Percentiles rank a stretch among this genome's conserved stretches.
Conservation (phyloP, 768 basidiomycete species). For the Asterophora lycoperdoides region DNA sequence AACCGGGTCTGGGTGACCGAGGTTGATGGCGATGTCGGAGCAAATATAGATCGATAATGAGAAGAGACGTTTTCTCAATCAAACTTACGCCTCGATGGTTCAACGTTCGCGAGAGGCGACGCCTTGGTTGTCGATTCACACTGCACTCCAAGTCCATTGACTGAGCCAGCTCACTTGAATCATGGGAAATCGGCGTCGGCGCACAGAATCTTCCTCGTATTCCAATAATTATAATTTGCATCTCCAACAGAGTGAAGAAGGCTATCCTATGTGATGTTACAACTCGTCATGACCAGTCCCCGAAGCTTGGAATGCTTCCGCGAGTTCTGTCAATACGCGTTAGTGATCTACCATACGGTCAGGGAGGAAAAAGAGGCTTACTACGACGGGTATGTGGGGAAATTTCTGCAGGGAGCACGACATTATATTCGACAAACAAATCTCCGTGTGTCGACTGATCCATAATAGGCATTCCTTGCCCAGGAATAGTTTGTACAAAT, state of each 20-base stretch:
- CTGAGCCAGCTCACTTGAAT: no score
- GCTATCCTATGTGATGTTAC: constrained; percentile 13
- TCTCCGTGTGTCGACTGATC: constrained; percentile 65
- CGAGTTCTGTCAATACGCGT: constrained; percentile 19
- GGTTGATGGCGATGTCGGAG: no score
- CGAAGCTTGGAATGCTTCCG: constrained; percentile 21
- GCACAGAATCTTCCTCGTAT: background rate
- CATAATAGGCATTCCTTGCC: constrained; percentile 85
- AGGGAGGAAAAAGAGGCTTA: constrained; percentile 40
- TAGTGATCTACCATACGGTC: constrained; percentile 5
- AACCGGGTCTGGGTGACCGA: no score
- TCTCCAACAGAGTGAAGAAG: background rate
- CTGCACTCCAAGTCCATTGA: no score
- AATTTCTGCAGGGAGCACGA: constrained; percentile 79
- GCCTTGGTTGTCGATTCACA: no score
- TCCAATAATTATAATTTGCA: constrained; percentile 8
- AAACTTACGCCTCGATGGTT: no score
- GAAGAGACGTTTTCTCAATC: no score
- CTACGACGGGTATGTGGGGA: constrained; percentile 65
- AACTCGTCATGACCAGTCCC: constrained; percentile 22
- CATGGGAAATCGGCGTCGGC: no score
- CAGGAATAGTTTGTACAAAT: constrained; percentile 79
- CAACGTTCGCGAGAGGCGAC: no score
- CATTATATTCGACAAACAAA: constrained; percentile 89
- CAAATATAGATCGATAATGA: no score